These are phyloP conservation scores for Aspergillus bertholletiae DNA, from an alignment of 495 filamentous ascomycete genomes.

Conservation along the genomic window DNA sequence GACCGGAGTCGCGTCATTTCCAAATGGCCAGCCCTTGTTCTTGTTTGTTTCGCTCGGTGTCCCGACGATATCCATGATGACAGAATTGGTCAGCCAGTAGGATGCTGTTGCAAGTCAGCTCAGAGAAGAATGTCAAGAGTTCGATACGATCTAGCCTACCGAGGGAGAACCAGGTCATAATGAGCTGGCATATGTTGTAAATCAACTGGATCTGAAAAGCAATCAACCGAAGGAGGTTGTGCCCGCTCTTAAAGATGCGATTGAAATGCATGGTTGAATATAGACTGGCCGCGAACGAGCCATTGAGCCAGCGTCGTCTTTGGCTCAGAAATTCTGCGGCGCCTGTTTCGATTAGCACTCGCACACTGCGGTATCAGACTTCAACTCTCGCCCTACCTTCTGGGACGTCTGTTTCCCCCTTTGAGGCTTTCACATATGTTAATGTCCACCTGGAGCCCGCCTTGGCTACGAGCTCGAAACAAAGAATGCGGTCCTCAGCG, in stretches of 20 bases:
- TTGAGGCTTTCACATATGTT: slow-evolving; percentile 95
- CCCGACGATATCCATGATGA: slow-evolving; percentile 97
- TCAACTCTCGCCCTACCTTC: slow-evolving; percentile 65
- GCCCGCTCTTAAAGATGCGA: slow-evolving; percentile 93
- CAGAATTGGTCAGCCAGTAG: slow-evolving; percentile 90
- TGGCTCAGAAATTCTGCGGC: slow-evolving; percentile 83
- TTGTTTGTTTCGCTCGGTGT: slow-evolving; percentile 50
- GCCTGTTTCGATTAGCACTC: background rate
- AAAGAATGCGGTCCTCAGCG: slow-evolving; percentile 98
- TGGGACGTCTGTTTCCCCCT: slow-evolving; percentile 97
- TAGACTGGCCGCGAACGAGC: slow-evolving; percentile 92
- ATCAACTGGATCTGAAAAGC: slow-evolving; percentile 93
- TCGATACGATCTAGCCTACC: slow-evolving; percentile 49
- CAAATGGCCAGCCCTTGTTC: slow-evolving; percentile 65
- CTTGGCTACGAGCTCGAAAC: slow-evolving; percentile 97
- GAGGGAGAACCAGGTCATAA: slow-evolving; percentile 94
- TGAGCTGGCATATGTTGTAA: slow-evolving; percentile 82
- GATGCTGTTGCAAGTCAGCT: slow-evolving; percentile 43
- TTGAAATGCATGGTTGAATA: slow-evolving; percentile 98
- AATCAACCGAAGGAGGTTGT: slow-evolving; percentile 92
- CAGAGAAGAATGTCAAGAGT: background rate
- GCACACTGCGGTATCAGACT: too few species aligned
- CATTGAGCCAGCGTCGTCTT: slow-evolving; percentile 95
- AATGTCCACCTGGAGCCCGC: slow-evolving; percentile 97
- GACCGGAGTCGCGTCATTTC: slow-evolving; percentile 74